Evolutionary conservation across 768 basidiomycete species (phyloP).

Genomic region (Solioccasus polychromus): DNA sequence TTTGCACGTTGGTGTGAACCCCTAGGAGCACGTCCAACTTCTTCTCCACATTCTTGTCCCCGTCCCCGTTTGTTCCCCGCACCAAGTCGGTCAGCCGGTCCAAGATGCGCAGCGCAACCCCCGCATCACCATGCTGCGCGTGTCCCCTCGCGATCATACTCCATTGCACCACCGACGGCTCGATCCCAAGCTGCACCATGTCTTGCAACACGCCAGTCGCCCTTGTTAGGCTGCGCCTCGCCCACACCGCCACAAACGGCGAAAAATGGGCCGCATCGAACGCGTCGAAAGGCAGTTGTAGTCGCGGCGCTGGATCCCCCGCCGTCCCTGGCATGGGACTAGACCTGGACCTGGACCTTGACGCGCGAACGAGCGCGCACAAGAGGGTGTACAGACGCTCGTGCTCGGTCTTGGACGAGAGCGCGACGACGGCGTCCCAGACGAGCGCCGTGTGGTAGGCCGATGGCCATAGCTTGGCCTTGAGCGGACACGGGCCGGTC

Average conservation of each 20-base stretch:
- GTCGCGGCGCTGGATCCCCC: not conserved
- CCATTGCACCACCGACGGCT: conserved; percentile 46
- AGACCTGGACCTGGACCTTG: not conserved
- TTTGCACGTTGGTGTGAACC: conserved; percentile 37
- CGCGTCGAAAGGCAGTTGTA: conserved; percentile 26
- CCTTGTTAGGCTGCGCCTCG: conserved; percentile 23
- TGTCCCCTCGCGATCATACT: conserved; percentile 49
- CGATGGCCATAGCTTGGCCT: conserved; percentile 32
- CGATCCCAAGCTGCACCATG: conserved; percentile 46
- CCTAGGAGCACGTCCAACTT: conserved; percentile 24
- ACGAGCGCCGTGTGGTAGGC: conserved; percentile 34
- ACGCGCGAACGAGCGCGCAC: conserved; percentile 19
- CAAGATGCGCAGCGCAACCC: conserved; percentile 40
- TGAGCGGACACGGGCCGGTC: not conserved
- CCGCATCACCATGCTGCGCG: conserved; percentile 37
- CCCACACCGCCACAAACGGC: conserved; percentile 48
- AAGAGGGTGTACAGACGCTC: conserved; percentile 46
- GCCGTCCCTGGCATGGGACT: not conserved
- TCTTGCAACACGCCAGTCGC: conserved; percentile 47
- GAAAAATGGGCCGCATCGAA: conserved; percentile 45
- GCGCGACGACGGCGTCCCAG: conserved; percentile 31
- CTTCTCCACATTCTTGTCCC: not conserved
- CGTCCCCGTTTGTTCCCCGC: not conserved
- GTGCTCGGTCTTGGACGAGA: conserved; percentile 20
- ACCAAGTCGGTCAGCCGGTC: conserved; percentile 36